Evolutionary conservation across 2,329 filamentous ascomycete species (phyloP).

Genomic region (Scedosporium minutisporum): DNA sequence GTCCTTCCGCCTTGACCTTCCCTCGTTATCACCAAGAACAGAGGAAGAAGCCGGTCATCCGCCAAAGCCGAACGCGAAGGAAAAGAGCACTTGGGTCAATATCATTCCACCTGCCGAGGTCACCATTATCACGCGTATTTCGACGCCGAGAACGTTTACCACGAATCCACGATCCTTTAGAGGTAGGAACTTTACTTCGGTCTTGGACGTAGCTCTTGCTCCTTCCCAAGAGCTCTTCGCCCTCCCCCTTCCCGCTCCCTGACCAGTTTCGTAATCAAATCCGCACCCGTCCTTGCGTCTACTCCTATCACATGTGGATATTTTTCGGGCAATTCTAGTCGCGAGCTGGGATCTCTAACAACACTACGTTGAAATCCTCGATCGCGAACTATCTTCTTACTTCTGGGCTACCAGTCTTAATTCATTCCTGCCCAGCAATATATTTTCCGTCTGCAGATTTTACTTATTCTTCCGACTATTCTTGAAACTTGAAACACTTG

Average conservation of each 20-base stretch:
- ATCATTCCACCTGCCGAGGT: not conserved
- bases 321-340: too few relatives aligned
- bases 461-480: not conserved
- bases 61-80: not conserved
- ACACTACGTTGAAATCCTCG: too few relatives aligned
- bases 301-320: too few relatives aligned
- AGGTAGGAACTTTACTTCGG: not conserved
- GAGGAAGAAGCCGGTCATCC: not conserved
- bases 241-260: not conserved
- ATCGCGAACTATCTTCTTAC: too few relatives aligned
- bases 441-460: not conserved
- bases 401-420: too few relatives aligned
- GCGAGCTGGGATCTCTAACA: too few relatives aligned
- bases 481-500: not conserved
- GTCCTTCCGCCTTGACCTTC: not conserved
- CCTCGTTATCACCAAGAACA: not conserved
- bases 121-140: not conserved
- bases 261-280: not conserved
- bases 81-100: not conserved
- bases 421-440: too few relatives aligned
- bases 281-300: not conserved
- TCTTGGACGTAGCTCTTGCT: not conserved
- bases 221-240: not conserved
- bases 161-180: not conserved
- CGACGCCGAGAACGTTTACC: not conserved